Evolutionary conservation across 1,139 yeast genomes (phyloP).

Genomic region (Eremothecium cymbalariae): DNA sequence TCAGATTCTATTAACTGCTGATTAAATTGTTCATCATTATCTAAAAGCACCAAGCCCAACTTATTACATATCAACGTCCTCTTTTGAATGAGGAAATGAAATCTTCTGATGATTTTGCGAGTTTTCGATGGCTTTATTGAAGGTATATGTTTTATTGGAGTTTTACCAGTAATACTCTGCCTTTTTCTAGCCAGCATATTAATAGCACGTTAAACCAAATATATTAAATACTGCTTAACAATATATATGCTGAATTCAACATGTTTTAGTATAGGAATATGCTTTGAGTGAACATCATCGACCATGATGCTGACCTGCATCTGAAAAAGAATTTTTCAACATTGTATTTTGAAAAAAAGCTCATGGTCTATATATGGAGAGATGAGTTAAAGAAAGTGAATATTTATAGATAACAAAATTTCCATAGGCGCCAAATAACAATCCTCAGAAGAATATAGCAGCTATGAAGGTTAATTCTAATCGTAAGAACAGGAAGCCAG

Average conservation of each 20-base stretch:
- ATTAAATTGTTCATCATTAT: slow-evolving; percentile 15
- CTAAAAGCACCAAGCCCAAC: slow-evolving; percentile 16
- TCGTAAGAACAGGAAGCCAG: slow-evolving; percentile 5
- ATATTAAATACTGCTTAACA: not conserved
- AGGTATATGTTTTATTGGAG: slow-evolving; percentile 23
- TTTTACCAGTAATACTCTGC: slow-evolving; percentile 35
- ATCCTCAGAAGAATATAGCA: not conserved
- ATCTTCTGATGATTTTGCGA: slow-evolving; percentile 57
- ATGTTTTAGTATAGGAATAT: not conserved
- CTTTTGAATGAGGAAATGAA: slow-evolving; percentile 53
- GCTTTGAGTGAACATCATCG: too few relatives aligned
- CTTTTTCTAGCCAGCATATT: slow-evolving; percentile 20
- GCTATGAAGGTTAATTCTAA: slow-evolving; percentile 1
- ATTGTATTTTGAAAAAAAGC: slow-evolving; percentile 1
- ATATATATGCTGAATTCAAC: not conserved
- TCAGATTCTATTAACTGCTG: not conserved
- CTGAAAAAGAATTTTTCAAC: not conserved
- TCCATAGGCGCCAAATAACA: not conserved
- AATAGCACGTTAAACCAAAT: not conserved
- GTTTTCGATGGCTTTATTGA: slow-evolving; percentile 59
- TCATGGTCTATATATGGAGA: not conserved
- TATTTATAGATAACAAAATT: not conserved
- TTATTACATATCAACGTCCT: slow-evolving; percentile 36
- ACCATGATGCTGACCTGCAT: too few relatives aligned
- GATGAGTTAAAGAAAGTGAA: not conserved